These are phyloP conservation scores for Diaporthe amygdali DNA, from an alignment of 2,329 filamentous ascomycete genomes.

Conservation along the genomic window DNA sequence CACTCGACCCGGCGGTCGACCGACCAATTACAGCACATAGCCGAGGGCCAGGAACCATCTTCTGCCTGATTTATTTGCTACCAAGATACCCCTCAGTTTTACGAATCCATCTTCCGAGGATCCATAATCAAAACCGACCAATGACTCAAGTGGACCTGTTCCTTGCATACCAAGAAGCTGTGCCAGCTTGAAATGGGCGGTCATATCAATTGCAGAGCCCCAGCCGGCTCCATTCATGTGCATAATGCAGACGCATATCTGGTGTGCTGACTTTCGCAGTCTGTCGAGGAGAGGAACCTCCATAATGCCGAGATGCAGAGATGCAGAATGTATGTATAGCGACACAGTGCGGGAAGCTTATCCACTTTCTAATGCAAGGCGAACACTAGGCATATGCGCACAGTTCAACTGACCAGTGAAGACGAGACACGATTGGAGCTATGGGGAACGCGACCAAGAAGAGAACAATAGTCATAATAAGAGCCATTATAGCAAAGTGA, in stretches of 20 bases:
- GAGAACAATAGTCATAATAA: constrained; percentile 14
- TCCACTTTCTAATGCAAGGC: constrained; percentile 19
- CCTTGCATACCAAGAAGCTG: constrained; percentile 11
- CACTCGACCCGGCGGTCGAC: not conserved
- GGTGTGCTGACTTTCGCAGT: not conserved
- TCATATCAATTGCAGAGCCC: not conserved
- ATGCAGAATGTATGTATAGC: constrained; percentile 1
- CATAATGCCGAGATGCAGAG: not conserved
- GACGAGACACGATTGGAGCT: constrained; percentile 7
- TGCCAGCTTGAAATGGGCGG: not conserved
- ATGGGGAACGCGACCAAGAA: not conserved
- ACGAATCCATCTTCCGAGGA: not conserved
- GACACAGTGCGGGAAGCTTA: constrained; percentile 14
- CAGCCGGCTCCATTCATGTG: not conserved
- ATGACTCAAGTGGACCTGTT: not conserved
- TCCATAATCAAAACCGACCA: not conserved
- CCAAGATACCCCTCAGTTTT: constrained; percentile 14
- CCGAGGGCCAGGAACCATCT: not conserved
- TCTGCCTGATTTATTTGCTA: not conserved
- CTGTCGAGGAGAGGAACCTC: not conserved
- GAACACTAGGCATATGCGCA: constrained; percentile 3
- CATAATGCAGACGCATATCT: not conserved
- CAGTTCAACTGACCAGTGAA: constrained; percentile 12
- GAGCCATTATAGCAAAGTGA: not conserved
- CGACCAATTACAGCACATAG: not conserved